These are phyloP conservation scores for Macrolepiota albuminosa DNA, from an alignment of 768 basidiomycete genomes.

Conservation along the genomic window DNA sequence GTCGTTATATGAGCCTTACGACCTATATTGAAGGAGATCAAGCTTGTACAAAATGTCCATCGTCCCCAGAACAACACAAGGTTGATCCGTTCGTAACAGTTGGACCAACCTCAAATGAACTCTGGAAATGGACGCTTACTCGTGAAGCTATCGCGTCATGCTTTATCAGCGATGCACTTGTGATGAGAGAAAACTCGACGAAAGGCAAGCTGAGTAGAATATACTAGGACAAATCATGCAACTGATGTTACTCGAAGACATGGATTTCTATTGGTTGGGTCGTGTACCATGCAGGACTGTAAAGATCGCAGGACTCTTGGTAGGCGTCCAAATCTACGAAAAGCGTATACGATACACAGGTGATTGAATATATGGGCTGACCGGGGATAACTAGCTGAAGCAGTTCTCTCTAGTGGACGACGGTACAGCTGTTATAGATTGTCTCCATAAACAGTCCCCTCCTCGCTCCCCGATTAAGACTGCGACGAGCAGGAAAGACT, in stretches of 20 bases:
- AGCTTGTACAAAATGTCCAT: slow-evolving; percentile 10
- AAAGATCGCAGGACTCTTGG: slow-evolving; percentile 55
- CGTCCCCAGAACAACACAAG: slow-evolving; percentile 19
- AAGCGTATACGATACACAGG: slow-evolving; percentile 55
- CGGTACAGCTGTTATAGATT: slow-evolving; percentile 70
- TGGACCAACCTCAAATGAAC: slow-evolving; percentile 13
- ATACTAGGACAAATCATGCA: background rate
- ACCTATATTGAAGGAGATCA: slow-evolving; percentile 9
- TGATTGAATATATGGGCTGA: slow-evolving; percentile 21
- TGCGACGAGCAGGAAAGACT: slow-evolving; percentile 9
- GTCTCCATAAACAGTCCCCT: slow-evolving; percentile 38
- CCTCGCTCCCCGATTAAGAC: slow-evolving; percentile 17
- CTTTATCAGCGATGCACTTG: slow-evolving; percentile 46
- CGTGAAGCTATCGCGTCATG: slow-evolving; percentile 52
- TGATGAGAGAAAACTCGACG: slow-evolving; percentile 33
- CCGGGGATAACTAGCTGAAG: background rate
- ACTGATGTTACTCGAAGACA: slow-evolving; percentile 27
- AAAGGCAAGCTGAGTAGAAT: slow-evolving; percentile 22
- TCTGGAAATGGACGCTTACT: slow-evolving; percentile 55
- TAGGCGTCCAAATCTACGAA: slow-evolving; percentile 59
- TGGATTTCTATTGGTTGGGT: slow-evolving; percentile 70
- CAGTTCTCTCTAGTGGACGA: slow-evolving; percentile 58
- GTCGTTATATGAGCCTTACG: slow-evolving; percentile 21
- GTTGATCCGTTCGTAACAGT: background rate
- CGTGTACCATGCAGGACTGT: slow-evolving; percentile 66